Evolutionary conservation across 352 stramenopile genomes (phyloP).

Genomic region (Pythium aphanidermatum): DNA sequence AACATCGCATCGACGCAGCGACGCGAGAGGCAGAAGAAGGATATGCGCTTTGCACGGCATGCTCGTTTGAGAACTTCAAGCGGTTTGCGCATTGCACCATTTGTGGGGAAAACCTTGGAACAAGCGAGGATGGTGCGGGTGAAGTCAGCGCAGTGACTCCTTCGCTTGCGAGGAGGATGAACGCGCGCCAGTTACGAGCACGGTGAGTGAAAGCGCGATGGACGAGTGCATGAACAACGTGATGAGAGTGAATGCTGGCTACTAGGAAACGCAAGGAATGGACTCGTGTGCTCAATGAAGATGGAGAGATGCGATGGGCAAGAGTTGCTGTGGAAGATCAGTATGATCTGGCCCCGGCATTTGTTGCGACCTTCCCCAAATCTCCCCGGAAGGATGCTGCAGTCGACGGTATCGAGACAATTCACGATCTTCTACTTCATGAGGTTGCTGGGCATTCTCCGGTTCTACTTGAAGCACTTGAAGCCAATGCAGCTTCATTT

Average conservation of each 20-base stretch:
- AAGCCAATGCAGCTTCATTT: conserved; percentile 7
- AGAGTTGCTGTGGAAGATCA: conserved; percentile 8
- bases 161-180: not conserved
- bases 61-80: conserved; percentile 74
- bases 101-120: conserved; percentile 47
- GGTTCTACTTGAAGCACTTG: not conserved
- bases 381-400: conserved; percentile 19
- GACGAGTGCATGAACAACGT: too few relatives aligned
- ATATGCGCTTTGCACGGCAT: conserved; percentile 36
- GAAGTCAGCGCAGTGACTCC: too few relatives aligned
- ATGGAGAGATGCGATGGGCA: conserved; percentile 48
- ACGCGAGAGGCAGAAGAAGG: conserved; percentile 54
- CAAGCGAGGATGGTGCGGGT: too few relatives aligned
- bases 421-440: conserved; percentile 2
- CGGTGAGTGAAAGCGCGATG: conserved; percentile 10
- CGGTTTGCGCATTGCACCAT: conserved; percentile 55
- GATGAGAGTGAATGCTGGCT: too few relatives aligned
- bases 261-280: conserved; percentile 62
- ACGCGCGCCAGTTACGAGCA: conserved; percentile 10
- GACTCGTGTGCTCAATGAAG: conserved; percentile 53
- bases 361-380: conserved; percentile 9
- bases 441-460: conserved; percentile 2
- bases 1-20: conserved; percentile 60
- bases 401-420: conserved; percentile 14
- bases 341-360: conserved; percentile 19